Evolutionary conservation across 2,329 filamentous ascomycete genomes (phyloP), one percentile per base, ranked within the genome.

Genomic region (Annulohypoxylon truncatum): DNA sequence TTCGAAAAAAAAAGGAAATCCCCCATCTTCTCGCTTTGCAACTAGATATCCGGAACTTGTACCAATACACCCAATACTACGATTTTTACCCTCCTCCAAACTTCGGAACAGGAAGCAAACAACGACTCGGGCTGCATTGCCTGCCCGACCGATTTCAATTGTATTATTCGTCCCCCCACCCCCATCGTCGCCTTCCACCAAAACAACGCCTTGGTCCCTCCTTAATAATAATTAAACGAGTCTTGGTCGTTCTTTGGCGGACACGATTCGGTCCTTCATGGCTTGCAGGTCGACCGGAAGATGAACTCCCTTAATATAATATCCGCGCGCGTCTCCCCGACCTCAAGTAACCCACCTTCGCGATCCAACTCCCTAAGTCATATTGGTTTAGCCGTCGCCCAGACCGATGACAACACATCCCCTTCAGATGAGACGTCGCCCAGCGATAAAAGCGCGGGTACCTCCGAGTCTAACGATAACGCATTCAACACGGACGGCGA

Each of bases 251-350:
- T 67, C 58, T 71, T 60, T 64, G 64, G 69, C 69, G 60, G 71
- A 64, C 63, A 64, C 67, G 44, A 58, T 69, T 68, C 66, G 63
- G 61, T 68, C 56, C 72, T 75, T 82, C 81, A 87, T 89, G 87
- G 87, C 85, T 84, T 80, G 79, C 79, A 76, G 73, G 67, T 79
- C 75, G 78, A 79, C 74, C 80, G 81, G 84, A 92, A 86, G 82
- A 97, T 97, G 95, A 97, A 97, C 89, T 97, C 94, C 76, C 85
- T 97, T 84, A 97, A 96, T 83, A 93, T 97, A 79, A 89, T 97
- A 79, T 96, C 93, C 76, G 89, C 92, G 79, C 90, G 92, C 82
- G 92, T 94, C 78, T 89, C 88, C 73, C 86, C 88, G 71, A 79
- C 87, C 58, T 81, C 86, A 64, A 88, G 83, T 72, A 83, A 87